These are phyloP conservation scores for Capsicum chinense DNA, from an alignment of 257 asterid species.

Conservation along the genomic window DNA sequence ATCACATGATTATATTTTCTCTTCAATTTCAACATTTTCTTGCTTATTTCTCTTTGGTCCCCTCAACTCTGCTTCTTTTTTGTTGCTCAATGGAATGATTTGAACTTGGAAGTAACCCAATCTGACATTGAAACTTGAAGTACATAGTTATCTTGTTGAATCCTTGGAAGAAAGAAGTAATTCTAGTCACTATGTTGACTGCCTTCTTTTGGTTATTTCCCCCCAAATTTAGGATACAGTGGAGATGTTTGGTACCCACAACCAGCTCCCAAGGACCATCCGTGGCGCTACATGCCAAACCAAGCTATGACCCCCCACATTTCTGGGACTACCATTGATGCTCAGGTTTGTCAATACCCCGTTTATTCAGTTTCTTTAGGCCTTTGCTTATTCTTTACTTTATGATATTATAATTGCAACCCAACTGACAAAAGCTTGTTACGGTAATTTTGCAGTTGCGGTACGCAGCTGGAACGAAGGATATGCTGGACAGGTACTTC, in stretches of 20 bases:
- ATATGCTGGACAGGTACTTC: slow-evolving; percentile 94
- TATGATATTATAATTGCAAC: not conserved
- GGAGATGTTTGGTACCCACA: slow-evolving; percentile 99
- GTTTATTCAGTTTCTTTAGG: not conserved
- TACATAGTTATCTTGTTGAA: not conserved
- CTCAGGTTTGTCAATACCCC: slow-evolving; percentile 58
- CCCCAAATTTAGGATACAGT: slow-evolving; percentile 66
- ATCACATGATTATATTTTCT: not conserved
- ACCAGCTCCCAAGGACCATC: slow-evolving; percentile 99
- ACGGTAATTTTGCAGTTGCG: slow-evolving; percentile 62
- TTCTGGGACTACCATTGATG: slow-evolving; percentile 97
- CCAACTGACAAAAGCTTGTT: slow-evolving; percentile 12
- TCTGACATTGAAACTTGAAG: not conserved
- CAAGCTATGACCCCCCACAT: slow-evolving; percentile 99
- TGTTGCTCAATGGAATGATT: not conserved
- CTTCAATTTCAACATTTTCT: not conserved
- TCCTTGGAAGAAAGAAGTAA: not conserved
- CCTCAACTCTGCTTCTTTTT: not conserved
- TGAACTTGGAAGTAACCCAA: not conserved
- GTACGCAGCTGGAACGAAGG: slow-evolving; percentile 91
- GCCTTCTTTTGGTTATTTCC: not conserved
- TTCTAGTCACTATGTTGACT: not conserved
- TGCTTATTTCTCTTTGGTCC: not conserved
- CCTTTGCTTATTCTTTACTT: not conserved
- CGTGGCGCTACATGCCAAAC: slow-evolving; percentile 99